Percentiles rank a stretch among this genome's conserved stretches.
Conservation (phyloP, 805 yeast genomes). For the Candida hispaniensis region DNA sequence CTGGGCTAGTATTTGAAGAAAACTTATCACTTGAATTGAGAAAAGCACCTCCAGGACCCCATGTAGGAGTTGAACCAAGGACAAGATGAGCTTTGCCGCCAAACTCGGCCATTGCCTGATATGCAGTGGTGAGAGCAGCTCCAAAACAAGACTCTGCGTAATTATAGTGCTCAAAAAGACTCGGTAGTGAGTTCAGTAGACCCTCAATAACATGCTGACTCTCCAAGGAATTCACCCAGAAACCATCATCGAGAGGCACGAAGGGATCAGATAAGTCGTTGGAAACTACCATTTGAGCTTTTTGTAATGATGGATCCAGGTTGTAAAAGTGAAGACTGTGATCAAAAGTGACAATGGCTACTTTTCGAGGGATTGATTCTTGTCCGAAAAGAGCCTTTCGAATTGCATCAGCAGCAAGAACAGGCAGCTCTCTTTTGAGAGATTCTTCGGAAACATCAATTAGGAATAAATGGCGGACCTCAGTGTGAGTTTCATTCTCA, state of each 20-base stretch:
- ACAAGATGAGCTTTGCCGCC: slow-evolving; percentile 77
- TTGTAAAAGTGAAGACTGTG: slow-evolving; percentile 61
- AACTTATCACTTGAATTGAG: slow-evolving; percentile 30
- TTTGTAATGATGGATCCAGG: slow-evolving; percentile 43
- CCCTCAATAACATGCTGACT: slow-evolving; percentile 53
- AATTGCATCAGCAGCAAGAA: slow-evolving; percentile 59
- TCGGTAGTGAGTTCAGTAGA: slow-evolving; percentile 53
- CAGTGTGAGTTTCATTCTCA: slow-evolving; percentile 31
- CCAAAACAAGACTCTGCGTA: slow-evolving; percentile 64
- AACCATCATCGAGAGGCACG: slow-evolving; percentile 63
- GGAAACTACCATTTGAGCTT: slow-evolving; percentile 49
- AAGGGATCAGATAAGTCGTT: slow-evolving; percentile 70
- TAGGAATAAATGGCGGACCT: slow-evolving; percentile 60
- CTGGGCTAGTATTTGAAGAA: no score
- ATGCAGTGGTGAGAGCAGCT: slow-evolving; percentile 62
- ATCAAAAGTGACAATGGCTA: slow-evolving; percentile 72
- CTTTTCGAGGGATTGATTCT: slow-evolving; percentile 33
- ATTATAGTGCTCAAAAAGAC: slow-evolving; percentile 31
- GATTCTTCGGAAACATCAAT: slow-evolving; percentile 59
- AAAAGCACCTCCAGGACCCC: slow-evolving; percentile 42
- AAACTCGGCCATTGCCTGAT: slow-evolving; percentile 41
- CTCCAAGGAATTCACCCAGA: slow-evolving; percentile 70
- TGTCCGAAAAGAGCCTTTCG: slow-evolving; percentile 41
- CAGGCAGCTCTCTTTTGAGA: slow-evolving; percentile 47
- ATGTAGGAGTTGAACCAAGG: slow-evolving; percentile 59